Conservation (phyloP, 805 yeast genomes). For the Metschnikowia bowlesiae region DNA sequence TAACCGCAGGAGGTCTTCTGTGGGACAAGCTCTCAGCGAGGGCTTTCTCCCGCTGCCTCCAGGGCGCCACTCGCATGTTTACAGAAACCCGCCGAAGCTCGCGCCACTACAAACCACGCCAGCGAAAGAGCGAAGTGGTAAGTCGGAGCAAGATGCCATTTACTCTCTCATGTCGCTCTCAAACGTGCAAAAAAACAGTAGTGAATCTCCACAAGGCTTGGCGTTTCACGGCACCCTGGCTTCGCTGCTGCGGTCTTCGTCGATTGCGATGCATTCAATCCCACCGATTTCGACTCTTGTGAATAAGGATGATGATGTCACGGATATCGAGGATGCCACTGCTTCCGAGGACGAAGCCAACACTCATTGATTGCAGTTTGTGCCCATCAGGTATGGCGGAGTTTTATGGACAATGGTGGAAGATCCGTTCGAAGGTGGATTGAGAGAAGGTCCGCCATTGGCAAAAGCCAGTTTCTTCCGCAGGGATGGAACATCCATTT, state of each 20-base stretch:
- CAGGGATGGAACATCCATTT: no score
- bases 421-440: no score
- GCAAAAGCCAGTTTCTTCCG: no score
- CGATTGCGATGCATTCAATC: conserved; percentile 19
- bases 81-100: conserved; percentile 7
- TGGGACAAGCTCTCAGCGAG: conserved; percentile 8
- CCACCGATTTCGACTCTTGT: conserved; percentile 31
- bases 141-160: conserved; percentile 51
- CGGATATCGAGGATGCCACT: conserved; percentile 30
- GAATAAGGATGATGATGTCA: conserved; percentile 27
- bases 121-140: conserved; percentile 18
- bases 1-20: conserved; percentile 12
- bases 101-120: conserved; percentile 14
- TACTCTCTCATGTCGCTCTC: conserved; percentile 52
- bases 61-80: background rate
- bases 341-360: conserved; percentile 22
- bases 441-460: no score
- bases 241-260: conserved; percentile 21
- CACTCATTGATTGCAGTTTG: background rate
- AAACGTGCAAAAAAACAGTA: conserved; percentile 41
- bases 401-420: no score
- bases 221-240: conserved; percentile 15
- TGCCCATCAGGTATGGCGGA: background rate
- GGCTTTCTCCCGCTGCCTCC: conserved; percentile 2
- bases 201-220: conserved; percentile 22